Evolutionary conservation across 192 early-diverging fungal genomes (phyloP).

Genomic region (Backusella liffmaniae): DNA sequence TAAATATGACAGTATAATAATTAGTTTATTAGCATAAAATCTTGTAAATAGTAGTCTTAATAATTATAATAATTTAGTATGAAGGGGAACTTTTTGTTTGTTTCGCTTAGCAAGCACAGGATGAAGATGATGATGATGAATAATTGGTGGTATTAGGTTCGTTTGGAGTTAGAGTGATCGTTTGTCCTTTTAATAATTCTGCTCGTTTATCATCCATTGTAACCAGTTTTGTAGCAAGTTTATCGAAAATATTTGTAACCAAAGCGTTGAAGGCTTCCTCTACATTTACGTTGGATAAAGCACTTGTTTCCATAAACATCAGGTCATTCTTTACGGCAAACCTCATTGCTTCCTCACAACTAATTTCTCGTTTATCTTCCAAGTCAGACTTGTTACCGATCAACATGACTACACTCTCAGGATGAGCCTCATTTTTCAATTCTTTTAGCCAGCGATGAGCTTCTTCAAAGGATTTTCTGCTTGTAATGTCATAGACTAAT

Average conservation of each 20-base stretch:
- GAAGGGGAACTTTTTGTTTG: background rate
- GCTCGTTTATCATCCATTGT: slow-evolving; percentile 14
- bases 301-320: slow-evolving; percentile 84
- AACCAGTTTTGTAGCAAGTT: background rate
- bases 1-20: background rate
- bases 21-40: background rate
- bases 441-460: slow-evolving; percentile 80
- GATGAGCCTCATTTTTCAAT: slow-evolving; percentile 85
- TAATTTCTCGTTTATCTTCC: slow-evolving; percentile 65
- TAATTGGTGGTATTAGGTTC: background rate
- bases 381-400: slow-evolving; percentile 93
- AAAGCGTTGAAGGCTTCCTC: slow-evolving; percentile 65
- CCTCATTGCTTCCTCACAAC: slow-evolving; percentile 78
- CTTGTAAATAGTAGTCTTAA: background rate
- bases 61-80: background rate
- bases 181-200: background rate
- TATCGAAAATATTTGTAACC: slow-evolving; percentile 12
- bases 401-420: slow-evolving; percentile 84
- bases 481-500: slow-evolving; percentile 69
- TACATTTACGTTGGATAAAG: slow-evolving; percentile 73
- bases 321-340: slow-evolving; percentile 83
- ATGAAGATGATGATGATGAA: background rate
- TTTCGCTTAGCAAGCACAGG: background rate
- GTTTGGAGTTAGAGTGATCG: background rate
- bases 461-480: slow-evolving; percentile 68